Evolutionary conservation across 2,329 filamentous ascomycete genomes (phyloP), one percentile per base, ranked within the genome.

Genomic region (Hyphodiscus sp.): DNA sequence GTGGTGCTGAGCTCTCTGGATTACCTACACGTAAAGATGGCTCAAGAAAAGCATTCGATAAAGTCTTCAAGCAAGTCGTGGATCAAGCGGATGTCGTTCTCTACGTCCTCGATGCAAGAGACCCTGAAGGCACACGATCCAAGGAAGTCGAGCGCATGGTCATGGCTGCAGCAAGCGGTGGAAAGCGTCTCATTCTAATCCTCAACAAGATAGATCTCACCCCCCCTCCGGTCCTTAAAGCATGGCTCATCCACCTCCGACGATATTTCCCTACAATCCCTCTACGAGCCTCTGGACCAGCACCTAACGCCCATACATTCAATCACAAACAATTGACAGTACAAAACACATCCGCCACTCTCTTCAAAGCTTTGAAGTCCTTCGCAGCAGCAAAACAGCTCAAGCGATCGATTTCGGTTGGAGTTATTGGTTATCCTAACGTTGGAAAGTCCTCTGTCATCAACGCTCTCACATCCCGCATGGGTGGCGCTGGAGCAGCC

Each of bases 381-480:
- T 96, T 88, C 67, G 89, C 91, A 10, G 86, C 89, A 54, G 81
- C 81, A 56, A 87, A 88, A 64, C 86, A 95, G 68, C 76, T 96
- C 61, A 95, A 95, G 78, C 86, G 91, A 52, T 86, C 91, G 50
- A 83, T 95, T 64, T 91, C 89, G 19, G 91, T 96, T 56, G 91
- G 91, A 60, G 89, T 96, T 58, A 95, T 96, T 63, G 91, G 91
- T 26, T 96, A 96, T 70, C 91, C 91, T 64, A 96, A 96, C 69
- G 91, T 96, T 55, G 91, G 91, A 68, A 96, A 96, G 76, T 95
- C 90, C 26, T 96, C 91, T 49, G 90, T 96, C 65, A 96, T 96
- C 78, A 96, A 96, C 70, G 89, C 91, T 16, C 83, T 96, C 52
- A 86, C 90, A 19, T 84, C 87, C 41, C 82, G 89, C 41, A 76